Percentiles rank a stretch among this genome's conserved stretches.
phyloP scores from a whole-genome alignment of 257 asterid genomes.

The Solanum rostratum region DNA sequence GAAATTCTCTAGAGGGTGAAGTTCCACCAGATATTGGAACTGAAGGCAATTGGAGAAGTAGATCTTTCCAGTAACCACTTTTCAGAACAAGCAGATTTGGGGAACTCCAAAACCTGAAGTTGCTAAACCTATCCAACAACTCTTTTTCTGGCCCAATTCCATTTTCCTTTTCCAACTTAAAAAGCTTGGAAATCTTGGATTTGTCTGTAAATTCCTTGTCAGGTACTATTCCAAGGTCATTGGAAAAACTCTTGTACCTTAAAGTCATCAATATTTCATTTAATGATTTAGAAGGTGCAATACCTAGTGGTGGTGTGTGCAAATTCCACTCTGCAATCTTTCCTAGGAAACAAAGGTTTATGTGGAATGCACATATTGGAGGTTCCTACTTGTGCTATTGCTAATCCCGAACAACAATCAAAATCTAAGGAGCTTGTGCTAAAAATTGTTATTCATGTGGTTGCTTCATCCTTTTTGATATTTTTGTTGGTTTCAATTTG shows the following conservation, averaged over 20 bases:
- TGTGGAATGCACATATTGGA: conserved; percentile 10
- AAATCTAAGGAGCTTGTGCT: background rate
- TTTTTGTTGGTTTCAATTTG: background rate
- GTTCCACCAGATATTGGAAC: conserved; percentile 15
- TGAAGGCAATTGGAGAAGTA: conserved; percentile 5
- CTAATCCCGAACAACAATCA: background rate
- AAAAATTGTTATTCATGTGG: conserved; percentile 2
- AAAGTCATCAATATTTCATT: conserved; percentile 10
- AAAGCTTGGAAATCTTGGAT: conserved; percentile 25
- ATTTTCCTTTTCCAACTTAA: conserved; percentile 12
- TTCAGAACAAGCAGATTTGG: conserved; percentile 17
- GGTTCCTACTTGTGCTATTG: conserved; percentile 1
- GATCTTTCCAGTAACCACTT: conserved; percentile 22
- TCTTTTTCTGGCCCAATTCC: conserved; percentile 28
- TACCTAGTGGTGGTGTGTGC: conserved; percentile 24
- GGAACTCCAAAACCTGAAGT: conserved; percentile 3
- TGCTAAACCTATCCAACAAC: conserved; percentile 18
- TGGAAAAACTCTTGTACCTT: conserved; percentile 9
- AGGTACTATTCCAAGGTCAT: conserved; percentile 14
- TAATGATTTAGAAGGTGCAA: conserved; percentile 20
- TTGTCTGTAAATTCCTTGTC: conserved; percentile 15
- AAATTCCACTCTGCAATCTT: conserved; percentile 16
- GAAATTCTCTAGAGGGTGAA: conserved; percentile 16
- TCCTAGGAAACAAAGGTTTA: conserved; percentile 2
- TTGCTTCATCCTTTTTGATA: background rate